Evolutionary conservation across 2,329 filamentous ascomycete species (phyloP).

Genomic region (Aureobasidium namibiae): DNA sequence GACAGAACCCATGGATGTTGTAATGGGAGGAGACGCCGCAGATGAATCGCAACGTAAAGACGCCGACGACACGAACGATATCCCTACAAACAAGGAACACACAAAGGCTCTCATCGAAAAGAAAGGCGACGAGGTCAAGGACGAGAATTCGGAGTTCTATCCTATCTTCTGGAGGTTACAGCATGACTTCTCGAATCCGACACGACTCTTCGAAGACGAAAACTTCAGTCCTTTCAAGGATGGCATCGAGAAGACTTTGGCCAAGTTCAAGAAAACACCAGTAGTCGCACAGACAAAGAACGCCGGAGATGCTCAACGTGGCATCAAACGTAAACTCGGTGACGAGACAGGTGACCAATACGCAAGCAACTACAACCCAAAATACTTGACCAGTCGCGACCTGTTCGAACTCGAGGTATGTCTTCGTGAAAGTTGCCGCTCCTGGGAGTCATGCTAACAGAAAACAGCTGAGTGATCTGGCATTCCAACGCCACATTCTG

Average conservation of each 20-base stretch:
- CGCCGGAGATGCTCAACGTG: conserved; percentile 55
- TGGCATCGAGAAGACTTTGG: conserved; percentile 54
- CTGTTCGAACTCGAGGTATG: conserved; percentile 87
- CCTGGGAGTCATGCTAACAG: neutral
- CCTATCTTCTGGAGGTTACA: conserved; percentile 92
- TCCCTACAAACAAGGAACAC: conserved; percentile 19
- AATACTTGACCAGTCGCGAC: conserved; percentile 95
- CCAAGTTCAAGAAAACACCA: conserved; percentile 66
- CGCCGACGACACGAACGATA: neutral
- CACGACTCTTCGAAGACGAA: conserved; percentile 58
- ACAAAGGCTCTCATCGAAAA: neutral
- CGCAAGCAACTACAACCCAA: conserved; percentile 80
- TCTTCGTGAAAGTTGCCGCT: conserved; percentile 5
- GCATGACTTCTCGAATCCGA: conserved; percentile 83
- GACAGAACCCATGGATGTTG: conserved; percentile 12
- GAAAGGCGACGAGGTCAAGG: conserved; percentile 36
- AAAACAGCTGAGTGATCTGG: conserved; percentile 74
- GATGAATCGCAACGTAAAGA: conserved; percentile 18
- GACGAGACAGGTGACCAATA: conserved; percentile 47
- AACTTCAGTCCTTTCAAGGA: conserved; percentile 60
- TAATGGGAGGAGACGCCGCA: conserved; percentile 24
- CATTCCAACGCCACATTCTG: conserved; percentile 87
- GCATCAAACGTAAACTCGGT: conserved; percentile 58
- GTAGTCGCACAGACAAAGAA: conserved; percentile 61
- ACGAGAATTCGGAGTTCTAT: conserved; percentile 69